These are phyloP conservation scores for Mycena alexandri DNA, from an alignment of 768 basidiomycete genomes.

Conservation along the genomic window DNA sequence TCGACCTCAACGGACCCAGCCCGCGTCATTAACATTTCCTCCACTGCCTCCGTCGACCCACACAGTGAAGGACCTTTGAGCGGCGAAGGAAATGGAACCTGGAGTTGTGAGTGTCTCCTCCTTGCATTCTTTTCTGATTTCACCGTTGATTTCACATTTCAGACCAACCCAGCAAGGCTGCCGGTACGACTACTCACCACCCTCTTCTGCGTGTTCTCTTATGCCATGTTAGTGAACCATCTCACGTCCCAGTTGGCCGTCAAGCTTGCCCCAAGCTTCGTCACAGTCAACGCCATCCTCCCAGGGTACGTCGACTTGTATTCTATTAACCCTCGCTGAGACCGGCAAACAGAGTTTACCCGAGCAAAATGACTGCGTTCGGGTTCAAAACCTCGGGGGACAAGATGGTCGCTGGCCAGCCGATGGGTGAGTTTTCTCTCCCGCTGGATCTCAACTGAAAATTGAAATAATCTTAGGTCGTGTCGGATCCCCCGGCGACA, in stretches of 20 bases:
- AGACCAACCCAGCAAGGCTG: constrained; percentile 91
- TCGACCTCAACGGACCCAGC: constrained; percentile 74
- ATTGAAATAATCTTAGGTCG: constrained; percentile 60
- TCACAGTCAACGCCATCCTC: constrained; percentile 89
- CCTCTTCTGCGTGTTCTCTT: background rate
- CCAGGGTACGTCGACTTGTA: constrained; percentile 68
- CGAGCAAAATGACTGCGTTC: constrained; percentile 87
- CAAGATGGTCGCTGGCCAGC: constrained; percentile 67
- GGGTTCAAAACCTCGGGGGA: constrained; percentile 70
- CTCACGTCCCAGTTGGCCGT: constrained; percentile 79
- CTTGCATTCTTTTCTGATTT: constrained; percentile 3
- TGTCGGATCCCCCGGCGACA: constrained; percentile 72
- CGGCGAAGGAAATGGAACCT: constrained; percentile 71
- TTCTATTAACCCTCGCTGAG: background rate
- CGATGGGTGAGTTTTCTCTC: constrained; percentile 64
- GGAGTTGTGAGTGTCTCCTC: constrained; percentile 74
- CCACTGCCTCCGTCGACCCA: constrained; percentile 70
- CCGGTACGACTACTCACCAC: constrained; percentile 54
- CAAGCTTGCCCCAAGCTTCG: constrained; percentile 68
- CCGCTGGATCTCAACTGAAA: background rate
- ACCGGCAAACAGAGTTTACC: constrained; percentile 67
- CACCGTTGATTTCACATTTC: constrained; percentile 11
- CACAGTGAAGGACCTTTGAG: constrained; percentile 65
- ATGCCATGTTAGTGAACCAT: constrained; percentile 70
- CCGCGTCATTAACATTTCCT: constrained; percentile 88